phyloP scores from a whole-genome alignment of 2,329 filamentous ascomycete genomes.

The Xenosphaeropsis pyriputrescens region DNA sequence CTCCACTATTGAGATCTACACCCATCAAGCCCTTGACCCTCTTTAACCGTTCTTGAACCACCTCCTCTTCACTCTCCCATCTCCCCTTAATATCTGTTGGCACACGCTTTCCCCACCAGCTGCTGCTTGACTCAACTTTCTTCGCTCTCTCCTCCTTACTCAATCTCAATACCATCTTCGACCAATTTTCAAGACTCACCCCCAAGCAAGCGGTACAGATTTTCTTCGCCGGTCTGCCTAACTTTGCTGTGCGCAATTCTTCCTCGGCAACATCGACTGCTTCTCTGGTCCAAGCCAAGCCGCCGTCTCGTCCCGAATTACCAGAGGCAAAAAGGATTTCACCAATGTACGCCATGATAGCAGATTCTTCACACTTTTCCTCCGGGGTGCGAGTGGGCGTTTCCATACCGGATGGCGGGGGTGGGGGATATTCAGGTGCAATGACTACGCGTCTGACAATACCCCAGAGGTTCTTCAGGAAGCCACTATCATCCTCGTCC shows the following conservation, averaged over 20 bases:
- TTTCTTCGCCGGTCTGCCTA: constrained; percentile 27
- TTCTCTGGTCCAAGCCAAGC: constrained; percentile 79
- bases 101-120: constrained; percentile 7
- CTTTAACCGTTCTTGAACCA: constrained; percentile 16
- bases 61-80: constrained; percentile 19
- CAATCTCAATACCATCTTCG: constrained; percentile 58
- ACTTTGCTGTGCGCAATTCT: constrained; percentile 31
- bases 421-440: constrained; percentile 52
- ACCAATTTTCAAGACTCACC: constrained; percentile 70
- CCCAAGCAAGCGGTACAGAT: constrained; percentile 66
- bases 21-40: constrained; percentile 12
- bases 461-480: constrained; percentile 13
- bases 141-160: constrained; percentile 19
- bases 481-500: constrained; percentile 6
- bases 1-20: not conserved
- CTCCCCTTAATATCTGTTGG: constrained; percentile 12
- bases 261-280: constrained; percentile 70
- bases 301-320: constrained; percentile 41
- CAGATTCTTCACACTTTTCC: constrained; percentile 72
- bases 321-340: constrained; percentile 74
- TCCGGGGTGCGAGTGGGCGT: constrained; percentile 48
- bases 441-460: constrained; percentile 19
- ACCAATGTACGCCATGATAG: constrained; percentile 77
- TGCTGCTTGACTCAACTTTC: constrained; percentile 4
- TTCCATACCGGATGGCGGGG: constrained; percentile 54